These are phyloP conservation scores for Monilinia laxa DNA, from an alignment of 2,329 filamentous ascomycete species.

Conservation along the genomic window DNA sequence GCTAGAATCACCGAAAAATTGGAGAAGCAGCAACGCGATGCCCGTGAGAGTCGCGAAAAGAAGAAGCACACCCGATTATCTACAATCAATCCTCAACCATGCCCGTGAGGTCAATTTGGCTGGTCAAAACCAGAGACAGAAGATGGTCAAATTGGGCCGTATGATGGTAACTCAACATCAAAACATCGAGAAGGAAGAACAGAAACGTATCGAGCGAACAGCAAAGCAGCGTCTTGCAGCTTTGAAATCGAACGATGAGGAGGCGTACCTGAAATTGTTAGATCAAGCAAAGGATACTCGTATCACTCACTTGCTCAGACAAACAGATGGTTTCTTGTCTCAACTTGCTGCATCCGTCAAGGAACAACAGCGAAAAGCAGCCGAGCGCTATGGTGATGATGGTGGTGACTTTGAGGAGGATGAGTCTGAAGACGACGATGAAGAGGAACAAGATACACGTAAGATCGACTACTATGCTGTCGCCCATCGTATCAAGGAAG, in stretches of 20 bases:
- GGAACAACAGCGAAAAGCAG: slow-evolving; percentile 82
- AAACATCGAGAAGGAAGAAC: slow-evolving; percentile 98
- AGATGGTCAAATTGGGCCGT: slow-evolving; percentile 81
- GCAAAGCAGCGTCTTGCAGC: slow-evolving; percentile 99
- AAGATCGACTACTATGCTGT: slow-evolving; percentile 99
- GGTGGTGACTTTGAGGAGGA: slow-evolving; percentile 45
- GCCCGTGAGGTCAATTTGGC: slow-evolving; percentile 72
- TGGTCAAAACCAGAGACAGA: slow-evolving; percentile 65
- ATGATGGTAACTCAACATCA: slow-evolving; percentile 89
- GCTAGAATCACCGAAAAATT: slow-evolving; percentile 97
- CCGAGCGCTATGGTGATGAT: slow-evolving; percentile 73
- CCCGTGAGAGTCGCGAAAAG: slow-evolving; percentile 93
- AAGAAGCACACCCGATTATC: slow-evolving; percentile 92
- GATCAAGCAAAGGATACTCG: slow-evolving; percentile 99
- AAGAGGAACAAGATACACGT: slow-evolving; percentile 64
- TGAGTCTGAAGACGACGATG: slow-evolving; percentile 69
- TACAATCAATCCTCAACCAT: slow-evolving; percentile 82
- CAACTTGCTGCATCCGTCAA: slow-evolving; percentile 95
- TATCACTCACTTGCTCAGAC: slow-evolving; percentile 94
- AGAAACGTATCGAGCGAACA: slow-evolving; percentile 95
- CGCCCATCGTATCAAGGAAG: slow-evolving; percentile 92
- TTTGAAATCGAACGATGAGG: slow-evolving; percentile 97
- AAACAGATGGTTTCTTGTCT: slow-evolving; percentile 96
- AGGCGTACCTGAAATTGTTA: slow-evolving; percentile 95
- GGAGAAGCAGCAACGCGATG: slow-evolving; percentile 97